These are phyloP conservation scores for Entoloma clypeatum DNA, from an alignment of 1,284 basidiomycete species.

Conservation along the genomic window DNA sequence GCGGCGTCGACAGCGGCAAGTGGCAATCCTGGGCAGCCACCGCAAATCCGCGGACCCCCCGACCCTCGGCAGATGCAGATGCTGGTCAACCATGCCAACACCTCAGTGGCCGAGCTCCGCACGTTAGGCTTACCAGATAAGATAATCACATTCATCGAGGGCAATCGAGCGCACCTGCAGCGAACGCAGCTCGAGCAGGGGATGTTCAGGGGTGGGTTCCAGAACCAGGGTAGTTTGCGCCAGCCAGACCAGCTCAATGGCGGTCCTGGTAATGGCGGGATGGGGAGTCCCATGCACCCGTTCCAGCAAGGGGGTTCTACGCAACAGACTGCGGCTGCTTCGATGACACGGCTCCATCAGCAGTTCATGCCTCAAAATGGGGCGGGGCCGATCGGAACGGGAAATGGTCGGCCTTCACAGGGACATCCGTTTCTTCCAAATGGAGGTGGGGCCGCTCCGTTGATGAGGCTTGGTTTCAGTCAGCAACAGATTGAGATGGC, in stretches of 20 bases:
- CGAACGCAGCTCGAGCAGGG: conserved; percentile 38
- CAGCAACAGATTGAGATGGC: too few relatives aligned
- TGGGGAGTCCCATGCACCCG: too few relatives aligned
- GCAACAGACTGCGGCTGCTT: conserved; percentile 1
- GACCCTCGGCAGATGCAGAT: conserved; percentile 36
- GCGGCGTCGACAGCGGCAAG: conserved; percentile 11
- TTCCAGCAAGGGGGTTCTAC: conserved; percentile 6
- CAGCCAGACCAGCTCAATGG: conserved; percentile 12
- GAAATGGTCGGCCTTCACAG: conserved; percentile 7
- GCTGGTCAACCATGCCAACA: conserved; percentile 41
- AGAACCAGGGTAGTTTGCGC: conserved; percentile 16
- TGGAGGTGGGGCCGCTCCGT: too few relatives aligned
- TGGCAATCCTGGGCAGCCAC: conserved; percentile 17
- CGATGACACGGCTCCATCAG: conserved; percentile 1
- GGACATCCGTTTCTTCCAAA: too few relatives aligned
- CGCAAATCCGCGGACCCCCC: conserved; percentile 11
- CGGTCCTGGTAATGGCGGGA: conserved; percentile 4
- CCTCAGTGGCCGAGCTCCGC: conserved; percentile 49
- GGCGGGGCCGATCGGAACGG: conserved; percentile 8
- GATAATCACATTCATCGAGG: conserved; percentile 56
- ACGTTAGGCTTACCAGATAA: conserved; percentile 45
- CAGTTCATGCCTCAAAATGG: conserved; percentile 16
- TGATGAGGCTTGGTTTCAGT: too few relatives aligned
- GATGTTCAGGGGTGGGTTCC: conserved; percentile 35
- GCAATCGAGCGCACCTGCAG: conserved; percentile 46